phyloP scores from a whole-genome alignment of 176 grass and related monocot genomes.

The Avena eriantha region DNA sequence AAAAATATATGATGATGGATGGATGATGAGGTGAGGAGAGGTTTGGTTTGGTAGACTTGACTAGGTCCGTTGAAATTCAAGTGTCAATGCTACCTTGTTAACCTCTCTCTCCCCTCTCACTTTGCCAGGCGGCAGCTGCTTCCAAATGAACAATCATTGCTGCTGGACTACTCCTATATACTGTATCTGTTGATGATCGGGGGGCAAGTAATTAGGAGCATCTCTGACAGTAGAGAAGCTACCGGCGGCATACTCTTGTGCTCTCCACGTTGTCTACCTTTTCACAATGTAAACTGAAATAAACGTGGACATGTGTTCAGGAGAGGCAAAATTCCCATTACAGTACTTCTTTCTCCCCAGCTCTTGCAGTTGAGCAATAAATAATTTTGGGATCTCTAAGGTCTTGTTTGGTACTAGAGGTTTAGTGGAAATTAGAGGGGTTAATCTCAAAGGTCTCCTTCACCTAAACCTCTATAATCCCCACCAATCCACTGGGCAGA shows the following conservation, averaged over 20 bases:
- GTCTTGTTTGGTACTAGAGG: no score
- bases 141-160: conserved; percentile 1
- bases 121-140: neutral
- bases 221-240: neutral
- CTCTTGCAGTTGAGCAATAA: no score
- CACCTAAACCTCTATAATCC: no score
- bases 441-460: no score
- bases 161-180: no score
- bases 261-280: neutral
- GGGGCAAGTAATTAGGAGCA: neutral
- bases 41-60: conserved; percentile 51
- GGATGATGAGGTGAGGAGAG: conserved; percentile 7
- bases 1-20: conserved; percentile 22
- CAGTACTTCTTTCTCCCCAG: no score
- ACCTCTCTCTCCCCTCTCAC: neutral
- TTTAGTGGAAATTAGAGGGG: no score
- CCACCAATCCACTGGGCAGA: no score
- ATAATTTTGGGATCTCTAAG: no score
- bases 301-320: no score
- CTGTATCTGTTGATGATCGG: neutral
- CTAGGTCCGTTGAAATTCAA: conserved; percentile 59
- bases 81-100: conserved; percentile 46
- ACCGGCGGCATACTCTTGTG: neutral
- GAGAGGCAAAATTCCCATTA: no score
- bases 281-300: no score